Conservation (phyloP, 768 basidiomycete genomes). For the Tephrocybe sp. region DNA sequence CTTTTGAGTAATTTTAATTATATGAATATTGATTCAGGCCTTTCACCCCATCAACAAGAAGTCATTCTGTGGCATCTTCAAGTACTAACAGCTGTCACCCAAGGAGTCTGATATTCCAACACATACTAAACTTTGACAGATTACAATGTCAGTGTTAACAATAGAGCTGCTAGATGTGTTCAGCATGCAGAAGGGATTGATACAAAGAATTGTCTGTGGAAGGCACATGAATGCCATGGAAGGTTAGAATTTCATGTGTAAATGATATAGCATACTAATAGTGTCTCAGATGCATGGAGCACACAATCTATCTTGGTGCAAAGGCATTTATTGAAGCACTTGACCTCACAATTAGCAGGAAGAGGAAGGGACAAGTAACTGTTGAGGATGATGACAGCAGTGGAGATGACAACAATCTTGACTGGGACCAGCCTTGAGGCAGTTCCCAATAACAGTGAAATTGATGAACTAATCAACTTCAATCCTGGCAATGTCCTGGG, state of each 20-base stretch:
- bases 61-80: conserved; percentile 8
- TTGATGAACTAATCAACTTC: conserved; percentile 16
- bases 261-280: not conserved
- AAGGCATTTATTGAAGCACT: conserved; percentile 26
- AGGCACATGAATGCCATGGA: conserved; percentile 18
- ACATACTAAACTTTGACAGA: conserved; percentile 19
- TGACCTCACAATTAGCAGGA: conserved; percentile 13
- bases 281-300: conserved; percentile 31
- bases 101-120: conserved; percentile 15
- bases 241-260: conserved; percentile 13
- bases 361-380: conserved; percentile 5
- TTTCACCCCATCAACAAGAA: conserved; percentile 9
- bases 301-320: conserved; percentile 27
- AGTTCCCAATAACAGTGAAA: conserved; percentile 11
- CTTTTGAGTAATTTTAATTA: not conserved
- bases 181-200: conserved; percentile 14
- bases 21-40: conserved; percentile 3
- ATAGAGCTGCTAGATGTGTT: conserved; percentile 22
- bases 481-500: conserved; percentile 20
- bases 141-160: conserved; percentile 28
- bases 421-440: conserved; percentile 11
- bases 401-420: conserved; percentile 15
- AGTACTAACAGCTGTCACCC: conserved; percentile 10
- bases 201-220: conserved; percentile 17
- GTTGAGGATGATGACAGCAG: conserved; percentile 1